Evolutionary conservation across 305 asterid species (phyloP), one percentile per base, ranked within the genome.

Genomic region (Coffea humblotiana): DNA sequence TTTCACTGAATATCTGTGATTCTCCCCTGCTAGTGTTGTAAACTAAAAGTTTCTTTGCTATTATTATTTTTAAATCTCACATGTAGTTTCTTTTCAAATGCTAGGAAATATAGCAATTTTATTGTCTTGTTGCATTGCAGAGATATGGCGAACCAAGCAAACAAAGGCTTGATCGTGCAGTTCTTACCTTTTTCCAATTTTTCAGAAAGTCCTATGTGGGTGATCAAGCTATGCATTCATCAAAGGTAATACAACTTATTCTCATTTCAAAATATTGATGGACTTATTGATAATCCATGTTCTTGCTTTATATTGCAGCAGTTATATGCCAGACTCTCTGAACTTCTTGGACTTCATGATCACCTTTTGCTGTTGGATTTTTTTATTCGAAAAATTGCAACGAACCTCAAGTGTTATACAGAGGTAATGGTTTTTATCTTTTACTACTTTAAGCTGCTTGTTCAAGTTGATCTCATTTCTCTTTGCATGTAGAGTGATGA

Each of bases 141-240:
- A 90, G 99, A 88, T 92, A 94, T 87, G 86, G 92, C 71, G 97
- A 94, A 83, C 52, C 90, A 70, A 96, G 94, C 91, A 96, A 94
- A 82, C 99, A 94, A 81, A 90, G 99, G 81, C 97, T 96, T 83
- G 99, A 96, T 88, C 92, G 95, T 60, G 98, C 99, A 85, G 91
- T 96, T 86, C 97, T 96, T 76, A 87, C 92, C 10, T 96, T 96
- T 87, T 96, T 96, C 85, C 99, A 94, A 86, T 91, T 88, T 85
- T 93, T 96, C 75, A 92, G 98, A 85, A 96, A 88, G 86, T 91
- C 97, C 68, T 94, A 96, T 81, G 98, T 96, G 74, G 99, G 98
- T 72, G 98, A 96, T 84, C 98, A 94, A 85, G 97, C 99, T 74
- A 92, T 96, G 94, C 99, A 94, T 86, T 92, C 99, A 47, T 94